Conservation (phyloP, 352 stramenopile species). For the Pythium pyrilobum region DNA sequence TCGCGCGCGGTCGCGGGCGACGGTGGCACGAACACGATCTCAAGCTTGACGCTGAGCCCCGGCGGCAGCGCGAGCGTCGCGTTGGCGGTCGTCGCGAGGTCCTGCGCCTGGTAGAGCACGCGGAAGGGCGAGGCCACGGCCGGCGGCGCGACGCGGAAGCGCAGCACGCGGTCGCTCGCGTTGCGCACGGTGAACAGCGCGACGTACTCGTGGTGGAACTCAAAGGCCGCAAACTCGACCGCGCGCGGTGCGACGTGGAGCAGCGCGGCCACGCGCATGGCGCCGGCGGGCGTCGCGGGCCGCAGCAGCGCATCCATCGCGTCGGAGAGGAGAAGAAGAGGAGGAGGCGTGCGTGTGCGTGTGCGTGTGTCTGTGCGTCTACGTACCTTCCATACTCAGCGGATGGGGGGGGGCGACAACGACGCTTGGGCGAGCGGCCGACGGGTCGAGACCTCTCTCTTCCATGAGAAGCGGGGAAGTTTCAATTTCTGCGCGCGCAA, state of each 20-base stretch:
- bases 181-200: slow-evolving; percentile 59
- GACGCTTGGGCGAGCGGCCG: no score
- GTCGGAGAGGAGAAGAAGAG: not conserved
- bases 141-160: slow-evolving; percentile 54
- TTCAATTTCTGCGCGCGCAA: no score
- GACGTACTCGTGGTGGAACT: slow-evolving; percentile 58
- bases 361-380: not conserved
- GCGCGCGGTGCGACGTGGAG: slow-evolving; percentile 58
- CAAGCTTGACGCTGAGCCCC: slow-evolving; percentile 52
- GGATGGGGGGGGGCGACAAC: no score
- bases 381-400: not conserved
- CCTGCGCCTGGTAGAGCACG: slow-evolving; percentile 42
- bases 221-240: slow-evolving; percentile 65
- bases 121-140: slow-evolving; percentile 47
- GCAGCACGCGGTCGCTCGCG: slow-evolving; percentile 50
- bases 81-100: slow-evolving; percentile 64
- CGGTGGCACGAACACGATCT: slow-evolving; percentile 50
- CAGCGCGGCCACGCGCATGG: slow-evolving; percentile 23
- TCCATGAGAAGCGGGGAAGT: no score
- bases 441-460: no score
- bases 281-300: slow-evolving; percentile 12
- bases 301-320: slow-evolving; percentile 10
- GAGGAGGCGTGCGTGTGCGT: not conserved
- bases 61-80: slow-evolving; percentile 57
- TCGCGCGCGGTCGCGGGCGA: not conserved